Evolutionary conservation across 2,329 filamentous ascomycete species (phyloP), one percentile per base, ranked within the genome.

Genomic region (Geosmithia morbida): DNA sequence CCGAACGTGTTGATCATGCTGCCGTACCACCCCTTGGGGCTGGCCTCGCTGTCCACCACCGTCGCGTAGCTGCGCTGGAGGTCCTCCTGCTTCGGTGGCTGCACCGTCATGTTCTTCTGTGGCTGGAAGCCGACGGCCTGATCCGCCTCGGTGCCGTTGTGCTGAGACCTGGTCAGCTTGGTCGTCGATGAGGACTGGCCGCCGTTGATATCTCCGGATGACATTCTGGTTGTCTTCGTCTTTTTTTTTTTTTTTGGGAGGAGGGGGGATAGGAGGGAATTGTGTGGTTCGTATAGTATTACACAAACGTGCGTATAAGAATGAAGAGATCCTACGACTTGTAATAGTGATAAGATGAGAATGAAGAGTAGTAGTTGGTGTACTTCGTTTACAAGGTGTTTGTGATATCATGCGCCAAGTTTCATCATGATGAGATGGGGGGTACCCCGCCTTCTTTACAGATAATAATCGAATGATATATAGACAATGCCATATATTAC

Each of bases 1-100:
- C 92, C 92, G 7, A 97, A 68, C 16, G 69, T 64, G 62, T 90
- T 85, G 64, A 94, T 87, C 81, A 96, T 87, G 51, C 68, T 68
- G 19, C 87, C 87, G 59, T 97, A 98, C 88, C 88, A 96, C 59
- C 87, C 85, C 62, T 89, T 80, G 46, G 78, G 75, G 52, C 77
- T 77, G 30, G 77, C 77, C 54, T 92, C 81, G 46, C 79, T 75
- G 53, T 72, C 75, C 49, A 79, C 69, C 47, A 77, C 64, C 47
- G 66, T 70, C 7, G 87, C 87, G 63, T 92, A 92, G 59, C 77
- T 85, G 49, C 81, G 81, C 67, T 95, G 88, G 11, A 97, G 74
- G 59, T 96, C 90, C 55, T 88, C 85, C 56, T 81, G 74, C 50
- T 79, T 78, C 16, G 90, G 87, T 19, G 87, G 89, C 59, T 89